Percentiles rank a stretch among this genome's conserved stretches.
Evolutionary conservation across 1,284 basidiomycete genomes (phyloP).

Genomic region (Trichosporon sp.): DNA sequence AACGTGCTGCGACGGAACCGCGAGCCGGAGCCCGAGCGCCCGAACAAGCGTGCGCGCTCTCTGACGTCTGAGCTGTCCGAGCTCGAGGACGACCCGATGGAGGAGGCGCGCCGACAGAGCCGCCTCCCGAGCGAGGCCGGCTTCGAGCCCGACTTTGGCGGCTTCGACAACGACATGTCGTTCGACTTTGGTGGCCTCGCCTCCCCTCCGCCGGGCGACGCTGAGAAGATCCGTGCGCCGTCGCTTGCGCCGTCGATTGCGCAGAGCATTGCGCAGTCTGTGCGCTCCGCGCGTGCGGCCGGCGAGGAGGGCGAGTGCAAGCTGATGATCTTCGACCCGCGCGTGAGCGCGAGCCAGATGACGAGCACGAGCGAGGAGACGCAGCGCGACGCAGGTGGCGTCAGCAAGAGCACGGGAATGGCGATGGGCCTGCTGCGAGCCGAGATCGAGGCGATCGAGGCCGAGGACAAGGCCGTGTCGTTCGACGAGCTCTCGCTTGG

Average conservation of each 20-base stretch:
- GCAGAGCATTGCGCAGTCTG: constrained; percentile 12
- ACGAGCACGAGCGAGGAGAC: neutral
- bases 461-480: constrained; percentile 60
- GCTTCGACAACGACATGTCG: constrained; percentile 16
- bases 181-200: constrained; percentile 12
- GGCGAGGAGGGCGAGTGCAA: constrained; percentile 57
- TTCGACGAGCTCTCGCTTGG: constrained; percentile 57
- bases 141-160: constrained; percentile 23
- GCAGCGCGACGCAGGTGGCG: constrained; percentile 51
- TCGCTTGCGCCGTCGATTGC: constrained; percentile 28
- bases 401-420: constrained; percentile 85
- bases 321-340: constrained; percentile 74
- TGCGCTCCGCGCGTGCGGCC: neutral
- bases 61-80: constrained; percentile 4
- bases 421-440: constrained; percentile 75
- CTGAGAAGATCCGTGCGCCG: neutral
- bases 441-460: constrained; percentile 58
- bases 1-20: constrained; percentile 51
- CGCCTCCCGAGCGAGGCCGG: constrained; percentile 20
- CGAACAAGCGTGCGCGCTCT: neutral
- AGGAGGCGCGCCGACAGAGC: constrained; percentile 56
- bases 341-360: constrained; percentile 28
- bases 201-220: constrained; percentile 3
- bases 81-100: constrained; percentile 49
- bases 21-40: constrained; percentile 23